These are phyloP conservation scores for Escallonia herrerae DNA, from an alignment of 129 eudicot species.

Conservation along the genomic window DNA sequence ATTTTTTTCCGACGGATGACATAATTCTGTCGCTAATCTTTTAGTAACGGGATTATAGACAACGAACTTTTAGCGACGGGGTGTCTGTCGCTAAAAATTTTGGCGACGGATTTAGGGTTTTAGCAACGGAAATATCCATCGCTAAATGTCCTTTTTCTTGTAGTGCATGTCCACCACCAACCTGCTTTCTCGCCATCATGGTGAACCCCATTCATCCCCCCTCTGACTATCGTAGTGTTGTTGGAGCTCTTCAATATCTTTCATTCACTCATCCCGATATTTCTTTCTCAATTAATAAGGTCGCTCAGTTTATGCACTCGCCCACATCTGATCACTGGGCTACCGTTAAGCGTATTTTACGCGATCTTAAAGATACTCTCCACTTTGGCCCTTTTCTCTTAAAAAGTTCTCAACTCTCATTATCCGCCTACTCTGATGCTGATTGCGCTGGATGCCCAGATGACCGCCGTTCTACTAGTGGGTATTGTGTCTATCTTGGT, in stretches of 20 bases:
- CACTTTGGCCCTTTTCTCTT: background rate
- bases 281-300: background rate
- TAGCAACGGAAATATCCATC: no score
- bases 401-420: background rate
- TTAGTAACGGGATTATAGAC: background rate
- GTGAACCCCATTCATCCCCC: background rate
- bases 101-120: no score
- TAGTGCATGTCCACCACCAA: background rate
- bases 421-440: slow-evolving; percentile 4
- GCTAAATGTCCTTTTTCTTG: no score
- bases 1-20: no score
- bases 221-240: background rate
- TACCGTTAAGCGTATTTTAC: background rate
- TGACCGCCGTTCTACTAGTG: background rate
- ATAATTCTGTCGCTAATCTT: no score
- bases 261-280: background rate
- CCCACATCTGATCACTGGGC: background rate
- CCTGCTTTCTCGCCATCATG: background rate
- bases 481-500: background rate
- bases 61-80: background rate
- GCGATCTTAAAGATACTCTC: background rate
- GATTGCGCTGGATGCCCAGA: background rate
- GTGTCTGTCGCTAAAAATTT: no score
- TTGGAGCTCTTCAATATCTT: slow-evolving; percentile 2
- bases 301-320: background rate